Evolutionary conservation across 2,329 filamentous ascomycete genomes (phyloP), one percentile per base, ranked within the genome.

Genomic region (Aspergillus pseudotamarii): DNA sequence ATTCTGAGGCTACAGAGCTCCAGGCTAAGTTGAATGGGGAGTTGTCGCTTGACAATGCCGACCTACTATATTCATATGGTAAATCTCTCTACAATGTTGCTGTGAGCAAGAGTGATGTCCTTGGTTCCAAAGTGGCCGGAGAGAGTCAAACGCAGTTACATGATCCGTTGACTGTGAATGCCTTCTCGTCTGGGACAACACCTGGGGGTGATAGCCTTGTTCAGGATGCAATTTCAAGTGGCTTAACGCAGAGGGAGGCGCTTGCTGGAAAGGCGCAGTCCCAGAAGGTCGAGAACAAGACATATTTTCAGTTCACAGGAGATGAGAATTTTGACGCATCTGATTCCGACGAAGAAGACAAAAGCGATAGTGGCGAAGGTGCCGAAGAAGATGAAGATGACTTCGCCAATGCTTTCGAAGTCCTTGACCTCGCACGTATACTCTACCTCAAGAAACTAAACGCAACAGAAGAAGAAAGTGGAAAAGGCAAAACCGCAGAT

Each of bases 1-100:
- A 94, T 81, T 94, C 93, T 50, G 88, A 90, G 73, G 95, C 95
- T 36, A 92, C 92, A 61, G 92, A 96, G 77, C 86, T 97, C 65
- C 95, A 99, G 80, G 92, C 92, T 62, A 88, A 92, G 76, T 84
- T 97, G 76, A 95, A 97, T 77, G 95, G 94, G 77, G 95, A 98
- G 80, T 91, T 96, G 85, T 89, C 89, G 19, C 88, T 92, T 4
- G 89, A 93, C 62, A 99, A 99, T 72, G 94, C 94, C 57, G 94
- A 98, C 76, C 87, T 99, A 54, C 87, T 98, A 23, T 99, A 96
- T 78, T 87, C 93, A 67, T 99, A 99, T 79, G 95, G 95, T 16
- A 92, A 94, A 75, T 93, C 93, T 61, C 83, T 99, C 23, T 98
- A 96, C 84, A 94, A 94, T 77, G 91, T 98, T 64, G 95, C 94